Base-by-base conservation (phyloP, 192 early-diverging fungal species). In the Coemansia sp. region DNA sequence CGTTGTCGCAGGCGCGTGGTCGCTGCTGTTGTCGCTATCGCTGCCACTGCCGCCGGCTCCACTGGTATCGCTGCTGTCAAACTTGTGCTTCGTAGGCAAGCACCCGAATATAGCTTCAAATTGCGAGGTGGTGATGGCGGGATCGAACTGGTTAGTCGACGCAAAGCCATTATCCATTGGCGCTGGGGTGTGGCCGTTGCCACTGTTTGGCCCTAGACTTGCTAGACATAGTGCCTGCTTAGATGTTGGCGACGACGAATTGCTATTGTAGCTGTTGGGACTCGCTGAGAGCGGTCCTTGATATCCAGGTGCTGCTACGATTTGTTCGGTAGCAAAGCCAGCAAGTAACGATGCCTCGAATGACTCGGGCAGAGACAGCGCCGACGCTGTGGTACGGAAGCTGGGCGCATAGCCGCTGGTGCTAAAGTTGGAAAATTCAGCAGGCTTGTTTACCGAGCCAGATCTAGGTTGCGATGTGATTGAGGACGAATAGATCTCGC, bases 11-110 rank as follows among this genome's bases (percentile, higher is more conserved):
- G 60, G 29, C 19, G 64, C 25, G 10, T 66, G 55, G 38, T 70
- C 65, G 63, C 64, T 75, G 63, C 73, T 75, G 9, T 46, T 38
- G 59, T 65, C 65, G 48, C 65, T 73, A 34, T 39, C 50, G 45
- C 63, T 65, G 61, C 67, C 62, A 15, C 57, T 69, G 42, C 67
- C 50, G 12, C 65, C 60, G 27, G 60, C 66, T 25, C 62, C 55
- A 6, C 55, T 17, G 12, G 55, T 71, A 50, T 68, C 48, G 15
- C 48, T 55, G 14, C 36, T 38, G 15, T 53, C 31, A 42, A 25
- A 53, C 31, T 34, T 64, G 23, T 19, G 23, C n/a, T 34, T 17
- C 10, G 39, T 23, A 44, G 38, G 63, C 14, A 58, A 15, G 25
- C 53, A 61, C 12, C 55, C 66, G 4, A 76, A 32, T 32, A 76